Conservation (phyloP, 108 stramenopile genomes). For the Discostella pseudostelligera region DNA sequence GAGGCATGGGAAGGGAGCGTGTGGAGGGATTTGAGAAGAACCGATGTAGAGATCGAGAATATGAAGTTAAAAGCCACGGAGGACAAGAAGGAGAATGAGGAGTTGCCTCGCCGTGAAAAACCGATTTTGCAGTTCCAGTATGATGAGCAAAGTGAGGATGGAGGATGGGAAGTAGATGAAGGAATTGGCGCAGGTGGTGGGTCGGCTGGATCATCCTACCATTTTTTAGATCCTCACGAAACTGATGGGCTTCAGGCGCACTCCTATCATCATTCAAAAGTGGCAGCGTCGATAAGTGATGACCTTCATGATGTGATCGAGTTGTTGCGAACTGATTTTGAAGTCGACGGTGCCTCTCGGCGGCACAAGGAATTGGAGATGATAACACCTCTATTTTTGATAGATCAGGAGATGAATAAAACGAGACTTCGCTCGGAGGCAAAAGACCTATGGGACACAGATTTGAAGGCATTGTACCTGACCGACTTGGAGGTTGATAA, state of each 20-base stretch:
- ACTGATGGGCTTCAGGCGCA: constrained; percentile 11
- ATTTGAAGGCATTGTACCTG: constrained; percentile 37
- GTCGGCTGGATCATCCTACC: constrained; percentile 18
- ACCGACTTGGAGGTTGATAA: constrained; percentile 33
- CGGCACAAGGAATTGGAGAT: constrained; percentile 28
- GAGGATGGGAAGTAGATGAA: constrained; percentile 8
- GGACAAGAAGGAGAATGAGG: constrained; percentile 1
- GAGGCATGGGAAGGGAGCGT: constrained; percentile 19
- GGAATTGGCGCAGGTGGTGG: constrained; percentile 11
- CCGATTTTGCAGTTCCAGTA: constrained; percentile 9
- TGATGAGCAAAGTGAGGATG: constrained; percentile 15
- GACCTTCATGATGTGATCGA: constrained; percentile 45
- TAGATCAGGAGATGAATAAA: constrained; percentile 27
- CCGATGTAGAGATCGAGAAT: constrained; percentile 31
- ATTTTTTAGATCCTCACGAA: constrained; percentile 40
- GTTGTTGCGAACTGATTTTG: constrained; percentile 28
- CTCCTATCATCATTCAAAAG: constrained; percentile 11
- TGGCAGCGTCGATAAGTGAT: constrained; percentile 15
- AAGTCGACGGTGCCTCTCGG: constrained; percentile 37
- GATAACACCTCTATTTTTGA: constrained; percentile 25
- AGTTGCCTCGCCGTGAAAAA: not conserved
- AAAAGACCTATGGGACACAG: constrained; percentile 17
- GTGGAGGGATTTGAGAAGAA: constrained; percentile 26
- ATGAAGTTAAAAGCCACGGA: constrained; percentile 4
- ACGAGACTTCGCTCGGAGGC: constrained; percentile 5